Conservation (phyloP, 371 early-diverging fungal species). For the Lichtheimia ornata region DNA sequence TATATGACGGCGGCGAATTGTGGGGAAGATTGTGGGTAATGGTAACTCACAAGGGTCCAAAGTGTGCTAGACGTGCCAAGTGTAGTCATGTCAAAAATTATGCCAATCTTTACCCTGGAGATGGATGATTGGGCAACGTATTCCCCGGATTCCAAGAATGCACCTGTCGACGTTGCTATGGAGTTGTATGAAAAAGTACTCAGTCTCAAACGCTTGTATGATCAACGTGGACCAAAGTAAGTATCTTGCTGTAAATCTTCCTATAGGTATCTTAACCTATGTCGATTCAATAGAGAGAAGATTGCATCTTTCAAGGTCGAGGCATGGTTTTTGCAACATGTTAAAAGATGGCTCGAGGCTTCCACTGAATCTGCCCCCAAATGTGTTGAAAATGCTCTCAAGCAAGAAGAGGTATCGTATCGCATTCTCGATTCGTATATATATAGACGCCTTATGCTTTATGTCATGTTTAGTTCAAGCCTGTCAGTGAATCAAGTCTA, state of each 20-base stretch:
- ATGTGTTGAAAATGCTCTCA: slow-evolving; percentile 65
- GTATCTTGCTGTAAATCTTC: neutral
- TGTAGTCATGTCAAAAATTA: slow-evolving; percentile 49
- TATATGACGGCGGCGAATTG: neutral
- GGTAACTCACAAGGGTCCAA: neutral
- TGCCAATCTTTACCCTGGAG: slow-evolving; percentile 54
- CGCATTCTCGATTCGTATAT: no score
- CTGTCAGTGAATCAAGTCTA: slow-evolving; percentile 52
- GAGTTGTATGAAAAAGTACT: slow-evolving; percentile 54
- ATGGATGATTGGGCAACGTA: slow-evolving; percentile 51
- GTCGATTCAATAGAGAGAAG: slow-evolving; percentile 24
- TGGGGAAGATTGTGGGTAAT: neutral
- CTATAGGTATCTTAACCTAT: no score
- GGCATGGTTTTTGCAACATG: slow-evolving; percentile 65
- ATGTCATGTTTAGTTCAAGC: slow-evolving; percentile 7
- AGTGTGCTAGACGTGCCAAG: slow-evolving; percentile 37
- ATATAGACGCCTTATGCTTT: neutral
- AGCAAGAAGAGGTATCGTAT: slow-evolving; percentile 57
- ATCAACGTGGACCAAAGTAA: slow-evolving; percentile 48
- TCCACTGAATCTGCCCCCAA: slow-evolving; percentile 54
- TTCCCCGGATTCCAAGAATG: slow-evolving; percentile 36
- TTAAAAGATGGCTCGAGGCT: slow-evolving; percentile 57
- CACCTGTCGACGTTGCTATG: slow-evolving; percentile 49
- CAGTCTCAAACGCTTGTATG: slow-evolving; percentile 44
- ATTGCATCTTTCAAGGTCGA: slow-evolving; percentile 58